Conservation (phyloP, 495 filamentous ascomycete genomes). For the Neurospora sp. region DNA sequence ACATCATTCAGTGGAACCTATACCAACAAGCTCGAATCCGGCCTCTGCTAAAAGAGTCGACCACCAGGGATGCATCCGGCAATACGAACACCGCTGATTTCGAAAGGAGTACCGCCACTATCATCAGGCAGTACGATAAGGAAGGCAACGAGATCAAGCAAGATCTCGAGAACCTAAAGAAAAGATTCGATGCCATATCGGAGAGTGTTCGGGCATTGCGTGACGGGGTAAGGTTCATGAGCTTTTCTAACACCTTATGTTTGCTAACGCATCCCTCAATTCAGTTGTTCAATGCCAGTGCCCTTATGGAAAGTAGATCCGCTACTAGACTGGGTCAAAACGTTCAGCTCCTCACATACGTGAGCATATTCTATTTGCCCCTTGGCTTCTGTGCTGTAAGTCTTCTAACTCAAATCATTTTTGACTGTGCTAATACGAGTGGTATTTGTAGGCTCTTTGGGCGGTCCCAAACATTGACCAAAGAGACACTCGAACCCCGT, state of each 20-base stretch:
- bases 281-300: constrained; percentile 11
- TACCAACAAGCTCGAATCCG: neutral
- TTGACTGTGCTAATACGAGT: neutral
- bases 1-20: neutral
- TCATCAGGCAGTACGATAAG: neutral
- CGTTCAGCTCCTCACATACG: constrained; percentile 25
- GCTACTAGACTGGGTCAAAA: constrained; percentile 26
- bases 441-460: neutral
- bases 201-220: neutral
- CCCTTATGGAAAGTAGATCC: constrained; percentile 25
- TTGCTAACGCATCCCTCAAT: neutral
- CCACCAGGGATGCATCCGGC: no score
- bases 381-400: constrained; percentile 20
- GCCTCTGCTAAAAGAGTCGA: neutral
- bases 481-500: neutral
- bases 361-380: constrained; percentile 29
- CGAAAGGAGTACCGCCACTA: neutral
- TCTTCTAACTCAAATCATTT: neutral
- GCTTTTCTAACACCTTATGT: fast-evolving
- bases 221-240: neutral
- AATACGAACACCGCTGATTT: no score
- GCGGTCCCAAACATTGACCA: neutral
- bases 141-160: neutral
- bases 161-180: neutral
- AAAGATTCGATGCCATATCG: neutral